A percentile compares a stretch with the other conserved stretches of the same genome.
These are phyloP conservation scores for Canna indica DNA, from an alignment of 176 grass and related monocot genomes.

Conservation along the genomic window DNA sequence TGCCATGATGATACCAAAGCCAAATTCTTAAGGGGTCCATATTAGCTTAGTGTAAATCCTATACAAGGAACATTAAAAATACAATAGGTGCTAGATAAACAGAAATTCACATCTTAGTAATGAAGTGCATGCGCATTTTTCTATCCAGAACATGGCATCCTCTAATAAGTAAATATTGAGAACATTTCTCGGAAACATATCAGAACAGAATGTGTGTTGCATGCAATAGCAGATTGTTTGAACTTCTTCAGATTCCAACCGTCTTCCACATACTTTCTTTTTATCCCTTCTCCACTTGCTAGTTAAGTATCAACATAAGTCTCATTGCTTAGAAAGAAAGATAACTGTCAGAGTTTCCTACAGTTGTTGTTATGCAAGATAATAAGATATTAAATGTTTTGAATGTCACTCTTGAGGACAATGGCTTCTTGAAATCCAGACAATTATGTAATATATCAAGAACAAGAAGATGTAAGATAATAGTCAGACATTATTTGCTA, in stretches of 20 bases:
- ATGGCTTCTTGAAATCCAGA: too few relatives aligned
- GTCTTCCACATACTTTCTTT: neutral
- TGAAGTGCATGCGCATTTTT: neutral
- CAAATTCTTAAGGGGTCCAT: neutral
- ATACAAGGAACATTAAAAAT: neutral
- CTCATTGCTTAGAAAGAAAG: neutral
- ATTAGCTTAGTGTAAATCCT: neutral
- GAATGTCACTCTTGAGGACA: too few relatives aligned
- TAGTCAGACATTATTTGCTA: too few relatives aligned
- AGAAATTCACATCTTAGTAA: neutral
- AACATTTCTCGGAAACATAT: neutral
- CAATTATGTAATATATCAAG: too few relatives aligned
- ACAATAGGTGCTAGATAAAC: neutral
- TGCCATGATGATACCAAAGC: conserved; percentile 1
- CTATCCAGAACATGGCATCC: neutral
- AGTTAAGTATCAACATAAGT: neutral
- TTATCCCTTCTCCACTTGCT: neutral
- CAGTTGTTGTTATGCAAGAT: too few relatives aligned
- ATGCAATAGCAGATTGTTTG: neutral
- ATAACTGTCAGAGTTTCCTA: neutral
- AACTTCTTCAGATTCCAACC: neutral
- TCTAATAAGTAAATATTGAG: neutral
- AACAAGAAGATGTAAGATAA: too few relatives aligned
- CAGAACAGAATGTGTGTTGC: neutral
- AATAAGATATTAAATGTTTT: too few relatives aligned